These are phyloP conservation scores for Suillus americanus DNA, from an alignment of 768 basidiomycete genomes.

Conservation along the genomic window DNA sequence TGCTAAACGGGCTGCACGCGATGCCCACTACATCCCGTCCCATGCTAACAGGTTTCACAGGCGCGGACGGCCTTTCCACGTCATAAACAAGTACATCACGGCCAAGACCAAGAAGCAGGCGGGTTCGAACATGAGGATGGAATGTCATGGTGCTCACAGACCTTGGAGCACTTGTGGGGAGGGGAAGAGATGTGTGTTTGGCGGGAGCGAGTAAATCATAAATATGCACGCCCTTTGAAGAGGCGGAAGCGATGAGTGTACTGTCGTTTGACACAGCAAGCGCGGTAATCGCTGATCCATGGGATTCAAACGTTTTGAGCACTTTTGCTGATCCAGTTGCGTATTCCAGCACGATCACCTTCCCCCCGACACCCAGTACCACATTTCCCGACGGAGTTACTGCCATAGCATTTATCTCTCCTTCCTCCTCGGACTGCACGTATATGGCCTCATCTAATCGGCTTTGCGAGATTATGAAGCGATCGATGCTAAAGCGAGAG, in stretches of 20 bases:
- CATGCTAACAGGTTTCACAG: constrained; percentile 47
- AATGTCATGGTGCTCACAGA: constrained; percentile 54
- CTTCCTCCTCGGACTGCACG: constrained; percentile 21
- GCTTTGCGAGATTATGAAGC: constrained; percentile 50
- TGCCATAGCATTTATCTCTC: constrained; percentile 30
- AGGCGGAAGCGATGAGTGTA: constrained; percentile 56
- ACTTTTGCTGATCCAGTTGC: constrained; percentile 38
- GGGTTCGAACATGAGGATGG: constrained; percentile 61
- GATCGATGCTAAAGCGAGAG: constrained; percentile 45
- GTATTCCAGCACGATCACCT: constrained; percentile 52
- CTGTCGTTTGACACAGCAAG: constrained; percentile 61
- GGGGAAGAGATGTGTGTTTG: constrained; percentile 47
- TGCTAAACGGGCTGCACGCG: constrained; percentile 74
- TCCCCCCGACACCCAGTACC: constrained; percentile 46
- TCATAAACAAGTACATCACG: constrained; percentile 63
- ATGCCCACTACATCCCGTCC: constrained; percentile 54
- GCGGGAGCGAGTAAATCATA: constrained; percentile 58
- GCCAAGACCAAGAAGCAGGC: constrained; percentile 55
- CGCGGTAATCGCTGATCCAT: constrained; percentile 49
- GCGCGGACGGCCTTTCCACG: constrained; percentile 53
- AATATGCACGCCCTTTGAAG: constrained; percentile 52
- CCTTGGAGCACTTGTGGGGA: constrained; percentile 35
- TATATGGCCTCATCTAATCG: constrained; percentile 43
- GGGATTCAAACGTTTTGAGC: constrained; percentile 49
- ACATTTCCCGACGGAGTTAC: constrained; percentile 38